phyloP scores from a whole-genome alignment of 345 rosid species.

The Carallia brachiata region DNA sequence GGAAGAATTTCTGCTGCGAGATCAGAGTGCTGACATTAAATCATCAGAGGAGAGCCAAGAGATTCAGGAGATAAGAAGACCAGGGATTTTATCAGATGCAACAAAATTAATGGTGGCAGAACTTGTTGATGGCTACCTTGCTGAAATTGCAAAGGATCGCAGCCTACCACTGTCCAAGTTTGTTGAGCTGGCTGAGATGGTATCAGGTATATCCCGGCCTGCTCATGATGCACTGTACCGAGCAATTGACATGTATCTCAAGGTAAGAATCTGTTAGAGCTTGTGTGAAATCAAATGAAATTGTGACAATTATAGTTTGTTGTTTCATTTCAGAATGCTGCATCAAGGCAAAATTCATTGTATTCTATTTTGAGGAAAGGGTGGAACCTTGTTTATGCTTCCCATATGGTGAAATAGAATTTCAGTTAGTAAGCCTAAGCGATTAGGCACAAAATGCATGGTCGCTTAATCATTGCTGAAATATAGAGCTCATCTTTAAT shows the following conservation, averaged over 20 bases:
- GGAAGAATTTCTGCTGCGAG: slow-evolving; percentile 55
- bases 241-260: slow-evolving; percentile 76
- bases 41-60: slow-evolving; percentile 32
- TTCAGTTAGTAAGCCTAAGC: neutral
- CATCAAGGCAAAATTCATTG: too few relatives aligned
- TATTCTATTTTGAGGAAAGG: neutral
- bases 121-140: slow-evolving; percentile 68
- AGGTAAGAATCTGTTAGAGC: slow-evolving; percentile 39
- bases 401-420: too few relatives aligned
- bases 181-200: slow-evolving; percentile 63
- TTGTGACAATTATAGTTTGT: neutral
- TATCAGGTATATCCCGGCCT: slow-evolving; percentile 61
- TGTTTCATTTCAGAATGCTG: too few relatives aligned
- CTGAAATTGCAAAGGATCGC: slow-evolving; percentile 75
- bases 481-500: neutral
- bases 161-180: slow-evolving; percentile 53
- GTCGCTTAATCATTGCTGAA: neutral
- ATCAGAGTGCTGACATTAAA: slow-evolving; percentile 46
- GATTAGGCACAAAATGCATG: neutral
- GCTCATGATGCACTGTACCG: slow-evolving; percentile 82
- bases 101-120: slow-evolving; percentile 84
- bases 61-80: slow-evolving; percentile 39
- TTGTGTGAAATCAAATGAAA: neutral
- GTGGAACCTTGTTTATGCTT: too few relatives aligned
- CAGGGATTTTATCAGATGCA: slow-evolving; percentile 71